Conservation (phyloP, 495 filamentous ascomycete species). For the Neurospora sp. region DNA sequence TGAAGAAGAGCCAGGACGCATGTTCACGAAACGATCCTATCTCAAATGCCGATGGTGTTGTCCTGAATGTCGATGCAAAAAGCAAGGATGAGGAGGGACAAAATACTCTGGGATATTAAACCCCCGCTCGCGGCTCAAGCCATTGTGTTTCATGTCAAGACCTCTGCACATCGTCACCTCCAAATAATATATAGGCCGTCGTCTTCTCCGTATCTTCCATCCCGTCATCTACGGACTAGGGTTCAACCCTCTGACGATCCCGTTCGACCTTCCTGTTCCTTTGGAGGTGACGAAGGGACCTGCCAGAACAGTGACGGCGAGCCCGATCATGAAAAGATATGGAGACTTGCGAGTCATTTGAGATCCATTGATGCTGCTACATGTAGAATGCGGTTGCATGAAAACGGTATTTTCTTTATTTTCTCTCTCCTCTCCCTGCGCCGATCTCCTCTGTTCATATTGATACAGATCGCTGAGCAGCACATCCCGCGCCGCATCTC, state of each 20-base stretch:
- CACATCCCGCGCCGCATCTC: background rate
- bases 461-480: background rate
- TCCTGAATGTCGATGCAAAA: background rate
- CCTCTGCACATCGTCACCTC: background rate
- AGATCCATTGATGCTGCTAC: background rate
- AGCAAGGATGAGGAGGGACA: background rate
- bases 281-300: background rate
- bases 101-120: background rate
- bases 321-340: background rate
- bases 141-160: background rate
- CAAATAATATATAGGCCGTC: background rate
- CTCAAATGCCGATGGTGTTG: background rate
- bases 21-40: background rate
- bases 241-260: background rate
- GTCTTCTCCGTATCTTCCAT: background rate
- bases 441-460: background rate
- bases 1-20: background rate
- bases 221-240: background rate
- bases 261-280: background rate
- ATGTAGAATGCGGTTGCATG: background rate
- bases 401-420: background rate
- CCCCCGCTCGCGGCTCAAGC: background rate
- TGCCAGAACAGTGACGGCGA: background rate
- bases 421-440: background rate
- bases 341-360: background rate